phyloP scores from a whole-genome alignment of 441 rosid species.

The Dalechampia spathulata region DNA sequence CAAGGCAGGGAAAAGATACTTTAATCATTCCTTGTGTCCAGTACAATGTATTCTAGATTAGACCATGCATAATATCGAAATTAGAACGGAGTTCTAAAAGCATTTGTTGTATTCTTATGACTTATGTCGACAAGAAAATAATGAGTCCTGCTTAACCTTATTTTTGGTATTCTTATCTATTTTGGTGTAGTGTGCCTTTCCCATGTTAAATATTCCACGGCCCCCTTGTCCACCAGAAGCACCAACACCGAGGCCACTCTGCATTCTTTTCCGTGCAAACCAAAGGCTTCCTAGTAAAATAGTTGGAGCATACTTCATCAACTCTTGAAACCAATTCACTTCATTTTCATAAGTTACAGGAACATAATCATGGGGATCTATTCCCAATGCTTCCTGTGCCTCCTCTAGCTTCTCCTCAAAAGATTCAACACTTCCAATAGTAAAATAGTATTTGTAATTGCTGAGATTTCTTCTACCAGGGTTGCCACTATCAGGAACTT shows the following conservation, averaged over 20 bases:
- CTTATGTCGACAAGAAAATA: background rate
- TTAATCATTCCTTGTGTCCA: background rate
- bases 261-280: slow-evolving; percentile 42
- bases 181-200: slow-evolving; percentile 51
- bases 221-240: slow-evolving; percentile 52
- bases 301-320: slow-evolving; percentile 45
- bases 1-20: background rate
- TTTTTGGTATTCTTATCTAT: slow-evolving; percentile 54
- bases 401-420: slow-evolving; percentile 68
- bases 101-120: background rate
- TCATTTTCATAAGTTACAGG: slow-evolving; percentile 44
- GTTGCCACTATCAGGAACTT: slow-evolving; percentile 21
- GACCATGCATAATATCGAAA: slow-evolving; percentile 1
- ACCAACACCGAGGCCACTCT: slow-evolving; percentile 50
- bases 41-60: background rate
- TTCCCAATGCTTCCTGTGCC: slow-evolving; percentile 47
- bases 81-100: background rate
- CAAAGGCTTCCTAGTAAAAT: slow-evolving; percentile 38
- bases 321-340: slow-evolving; percentile 42
- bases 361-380: slow-evolving; percentile 47
- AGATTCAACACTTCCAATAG: slow-evolving; percentile 53
- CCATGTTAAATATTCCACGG: slow-evolving; percentile 53
- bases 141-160: slow-evolving; percentile 31
- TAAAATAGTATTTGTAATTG: slow-evolving; percentile 44
- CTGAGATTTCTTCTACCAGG: slow-evolving; percentile 23